Evolutionary conservation across 2,329 filamentous ascomycete species (phyloP).

Genomic region (Aspergillus sergii): DNA sequence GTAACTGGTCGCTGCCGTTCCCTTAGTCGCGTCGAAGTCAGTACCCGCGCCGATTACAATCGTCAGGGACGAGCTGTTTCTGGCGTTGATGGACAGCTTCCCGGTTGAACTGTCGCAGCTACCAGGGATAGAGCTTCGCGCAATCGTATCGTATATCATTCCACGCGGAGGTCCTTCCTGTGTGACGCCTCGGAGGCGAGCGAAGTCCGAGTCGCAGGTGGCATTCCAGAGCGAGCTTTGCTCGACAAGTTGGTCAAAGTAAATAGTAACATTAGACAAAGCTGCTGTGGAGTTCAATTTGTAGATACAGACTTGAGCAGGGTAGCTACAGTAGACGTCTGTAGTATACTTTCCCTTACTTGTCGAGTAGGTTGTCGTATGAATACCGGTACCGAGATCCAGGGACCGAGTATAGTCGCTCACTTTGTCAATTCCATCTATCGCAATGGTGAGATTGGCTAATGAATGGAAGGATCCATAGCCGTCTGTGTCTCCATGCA

Average conservation of each 20-base stretch:
- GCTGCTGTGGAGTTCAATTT: constrained; percentile 28
- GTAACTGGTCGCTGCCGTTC: constrained; percentile 47
- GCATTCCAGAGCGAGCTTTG: constrained; percentile 16
- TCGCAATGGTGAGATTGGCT: not conserved
- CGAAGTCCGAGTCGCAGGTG: not conserved
- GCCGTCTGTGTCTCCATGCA: not conserved
- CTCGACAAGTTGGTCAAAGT: constrained; percentile 41
- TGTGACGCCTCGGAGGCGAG: not conserved
- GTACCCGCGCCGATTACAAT: constrained; percentile 48
- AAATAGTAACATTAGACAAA: constrained; percentile 47
- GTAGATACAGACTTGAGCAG: constrained; percentile 47
- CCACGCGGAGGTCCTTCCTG: not conserved
- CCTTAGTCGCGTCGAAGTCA: constrained; percentile 55
- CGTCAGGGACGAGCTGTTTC: not conserved
- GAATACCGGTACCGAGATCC: not conserved
- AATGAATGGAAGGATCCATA: not conserved
- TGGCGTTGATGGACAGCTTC: not conserved
- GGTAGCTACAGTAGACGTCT: constrained; percentile 30
- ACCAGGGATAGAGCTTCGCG: constrained; percentile 15
- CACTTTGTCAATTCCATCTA: not conserved
- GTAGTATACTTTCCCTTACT: not conserved
- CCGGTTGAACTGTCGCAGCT: constrained; percentile 29
- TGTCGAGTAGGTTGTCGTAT: not conserved
- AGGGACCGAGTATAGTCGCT: not conserved
- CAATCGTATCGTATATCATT: not conserved